Evolutionary conservation across 441 rosid species (phyloP).

Genomic region (Erysimum cheiri): DNA sequence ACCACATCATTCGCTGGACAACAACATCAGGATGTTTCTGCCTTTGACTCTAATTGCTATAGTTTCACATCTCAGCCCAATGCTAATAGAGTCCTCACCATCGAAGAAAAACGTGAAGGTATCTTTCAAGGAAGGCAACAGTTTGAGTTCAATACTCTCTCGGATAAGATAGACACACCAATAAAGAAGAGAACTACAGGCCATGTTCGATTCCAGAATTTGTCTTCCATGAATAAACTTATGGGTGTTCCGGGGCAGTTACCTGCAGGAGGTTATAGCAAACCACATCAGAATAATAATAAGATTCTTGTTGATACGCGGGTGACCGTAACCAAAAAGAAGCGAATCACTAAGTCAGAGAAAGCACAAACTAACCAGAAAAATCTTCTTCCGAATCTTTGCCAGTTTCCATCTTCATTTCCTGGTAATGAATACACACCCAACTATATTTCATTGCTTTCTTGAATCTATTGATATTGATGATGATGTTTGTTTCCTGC

Average conservation of each 20-base stretch:
- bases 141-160: conserved; percentile 35
- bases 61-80: conserved; percentile 36
- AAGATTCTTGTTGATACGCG: conserved; percentile 47
- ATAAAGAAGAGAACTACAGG: conserved; percentile 65
- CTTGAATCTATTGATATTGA: conserved; percentile 11
- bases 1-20: conserved; percentile 47
- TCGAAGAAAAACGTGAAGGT: conserved; percentile 42
- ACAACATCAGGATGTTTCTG: conserved; percentile 39
- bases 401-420: conserved; percentile 42
- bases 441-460: neutral
- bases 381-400: conserved; percentile 44
- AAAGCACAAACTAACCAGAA: conserved; percentile 46
- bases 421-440: conserved; percentile 50
- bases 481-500: conserved; percentile 44
- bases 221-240: conserved; percentile 52
- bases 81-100: conserved; percentile 35
- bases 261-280: conserved; percentile 38
- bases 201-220: conserved; percentile 49
- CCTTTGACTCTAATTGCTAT: conserved; percentile 37
- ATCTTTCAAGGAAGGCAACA: conserved; percentile 43
- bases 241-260: conserved; percentile 40
- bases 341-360: conserved; percentile 52
- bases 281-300: conserved; percentile 41
- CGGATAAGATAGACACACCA: conserved; percentile 45
- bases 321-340: conserved; percentile 55